These are phyloP conservation scores for Cystobasidium onofrii DNA, from an alignment of 768 basidiomycete species.

Conservation along the genomic window DNA sequence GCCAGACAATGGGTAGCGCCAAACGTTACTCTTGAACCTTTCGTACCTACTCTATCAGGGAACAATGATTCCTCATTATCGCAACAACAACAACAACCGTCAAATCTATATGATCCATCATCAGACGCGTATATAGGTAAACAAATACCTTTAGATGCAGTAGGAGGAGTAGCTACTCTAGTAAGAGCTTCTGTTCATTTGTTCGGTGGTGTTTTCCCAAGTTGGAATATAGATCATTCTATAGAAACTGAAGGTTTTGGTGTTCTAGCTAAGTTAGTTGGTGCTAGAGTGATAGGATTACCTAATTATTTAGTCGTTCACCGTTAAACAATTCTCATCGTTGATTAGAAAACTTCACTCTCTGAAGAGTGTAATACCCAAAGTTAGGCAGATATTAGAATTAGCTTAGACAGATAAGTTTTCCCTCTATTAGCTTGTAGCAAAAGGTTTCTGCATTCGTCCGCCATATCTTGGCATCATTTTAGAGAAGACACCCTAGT, in stretches of 20 bases:
- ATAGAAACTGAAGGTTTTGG: slow-evolving; percentile 38
- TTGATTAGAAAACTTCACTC: neutral
- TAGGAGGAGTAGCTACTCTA: slow-evolving; percentile 31
- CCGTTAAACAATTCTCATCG: neutral
- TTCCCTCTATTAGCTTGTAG: no score
- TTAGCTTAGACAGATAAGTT: no score
- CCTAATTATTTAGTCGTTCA: slow-evolving; percentile 31
- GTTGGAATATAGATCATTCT: slow-evolving; percentile 25
- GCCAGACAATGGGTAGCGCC: slow-evolving; percentile 23
- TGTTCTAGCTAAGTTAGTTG: slow-evolving; percentile 30
- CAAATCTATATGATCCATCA: slow-evolving; percentile 13
- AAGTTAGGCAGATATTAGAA: no score
- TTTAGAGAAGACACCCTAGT: no score
- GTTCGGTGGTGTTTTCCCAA: slow-evolving; percentile 30
- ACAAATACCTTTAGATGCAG: slow-evolving; percentile 22
- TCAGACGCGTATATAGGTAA: slow-evolving; percentile 19
- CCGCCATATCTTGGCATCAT: no score
- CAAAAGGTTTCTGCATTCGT: no score
- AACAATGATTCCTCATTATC: no score
- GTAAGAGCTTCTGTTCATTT: slow-evolving; percentile 27
- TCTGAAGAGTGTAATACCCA: no score
- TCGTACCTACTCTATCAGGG: neutral
- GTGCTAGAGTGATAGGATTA: slow-evolving; percentile 24
- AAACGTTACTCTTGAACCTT: neutral
- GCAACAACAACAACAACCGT: neutral